Percentiles rank a stretch among this genome's conserved stretches.
Evolutionary conservation across 2,329 filamentous ascomycete species (phyloP).

Genomic region (Colletotrichum spaethianum): DNA sequence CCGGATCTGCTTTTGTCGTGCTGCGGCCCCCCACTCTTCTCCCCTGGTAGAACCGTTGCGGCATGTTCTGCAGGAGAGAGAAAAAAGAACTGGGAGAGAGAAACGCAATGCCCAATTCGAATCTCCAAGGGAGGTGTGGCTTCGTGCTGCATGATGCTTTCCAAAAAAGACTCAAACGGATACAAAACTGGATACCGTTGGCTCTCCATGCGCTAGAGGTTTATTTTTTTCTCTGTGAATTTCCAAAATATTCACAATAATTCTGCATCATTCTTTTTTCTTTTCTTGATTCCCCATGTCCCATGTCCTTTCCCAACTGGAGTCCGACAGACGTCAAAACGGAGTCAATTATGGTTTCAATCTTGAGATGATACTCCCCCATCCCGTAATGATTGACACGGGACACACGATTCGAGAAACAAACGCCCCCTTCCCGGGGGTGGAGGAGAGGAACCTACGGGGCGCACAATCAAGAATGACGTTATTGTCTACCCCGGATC

Average conservation of each 20-base stretch:
- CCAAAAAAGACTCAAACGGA: not conserved
- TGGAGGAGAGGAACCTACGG: slow-evolving; percentile 13
- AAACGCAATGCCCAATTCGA: not conserved
- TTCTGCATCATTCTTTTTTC: not conserved
- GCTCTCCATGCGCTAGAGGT: not conserved
- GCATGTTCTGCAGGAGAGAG: slow-evolving; percentile 8
- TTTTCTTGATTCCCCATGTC: not conserved
- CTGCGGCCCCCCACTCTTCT: not conserved
- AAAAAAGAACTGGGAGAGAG: not conserved
- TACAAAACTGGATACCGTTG: slow-evolving; percentile 11
- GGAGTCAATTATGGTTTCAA: slow-evolving; percentile 20
- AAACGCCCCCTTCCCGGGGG: not conserved
- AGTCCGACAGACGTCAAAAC: slow-evolving; percentile 34
- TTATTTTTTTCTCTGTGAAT: not conserved
- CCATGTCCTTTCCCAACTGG: not conserved
- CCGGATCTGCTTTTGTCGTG: not conserved
- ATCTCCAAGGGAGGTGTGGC: not conserved
- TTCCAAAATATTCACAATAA: not conserved
- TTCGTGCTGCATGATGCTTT: not conserved
- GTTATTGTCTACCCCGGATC: slow-evolving; percentile 38
- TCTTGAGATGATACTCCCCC: slow-evolving; percentile 12
- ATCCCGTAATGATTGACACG: slow-evolving; percentile 30
- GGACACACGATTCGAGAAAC: slow-evolving; percentile 10
- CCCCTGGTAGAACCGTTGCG: not conserved
- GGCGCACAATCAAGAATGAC: slow-evolving; percentile 34